These are phyloP conservation scores for Caloboletus firmus DNA, from an alignment of 1,284 basidiomycete species.

Conservation along the genomic window DNA sequence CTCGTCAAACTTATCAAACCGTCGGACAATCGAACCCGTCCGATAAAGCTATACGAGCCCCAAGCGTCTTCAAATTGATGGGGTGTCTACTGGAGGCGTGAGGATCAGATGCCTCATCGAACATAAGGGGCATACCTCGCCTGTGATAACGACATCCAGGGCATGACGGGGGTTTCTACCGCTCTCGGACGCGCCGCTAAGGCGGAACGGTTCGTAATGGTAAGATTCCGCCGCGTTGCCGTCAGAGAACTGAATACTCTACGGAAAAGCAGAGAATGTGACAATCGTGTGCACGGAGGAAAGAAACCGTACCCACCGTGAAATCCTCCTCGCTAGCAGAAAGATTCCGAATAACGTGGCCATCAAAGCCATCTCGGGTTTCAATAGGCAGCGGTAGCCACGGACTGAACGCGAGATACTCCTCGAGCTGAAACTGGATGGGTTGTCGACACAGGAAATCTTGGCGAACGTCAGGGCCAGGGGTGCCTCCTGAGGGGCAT, in stretches of 20 bases:
- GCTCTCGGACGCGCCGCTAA: conserved; percentile 28
- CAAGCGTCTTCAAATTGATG: conserved; percentile 33
- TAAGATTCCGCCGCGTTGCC: conserved; percentile 28
- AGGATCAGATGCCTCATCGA: conserved; percentile 21
- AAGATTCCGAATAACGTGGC: conserved; percentile 26
- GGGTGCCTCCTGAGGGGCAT: conserved; percentile 13
- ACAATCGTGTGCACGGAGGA: conserved; percentile 23
- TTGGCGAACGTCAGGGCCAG: conserved; percentile 12
- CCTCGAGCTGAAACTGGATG: conserved; percentile 36
- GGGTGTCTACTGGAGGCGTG: conserved; percentile 35
- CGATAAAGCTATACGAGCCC: conserved; percentile 43
- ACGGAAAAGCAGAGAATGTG: conserved; percentile 17
- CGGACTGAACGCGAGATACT: conserved; percentile 33
- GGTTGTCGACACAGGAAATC: conserved; percentile 38
- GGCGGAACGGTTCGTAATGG: conserved; percentile 36
- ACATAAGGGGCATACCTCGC: conserved; percentile 30
- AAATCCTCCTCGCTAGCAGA: conserved; percentile 25
- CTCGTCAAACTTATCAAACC: conserved; percentile 48
- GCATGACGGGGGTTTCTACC: conserved; percentile 31
- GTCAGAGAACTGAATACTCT: conserved; percentile 33
- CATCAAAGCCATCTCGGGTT: conserved; percentile 26
- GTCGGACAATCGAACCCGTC: conserved; percentile 51
- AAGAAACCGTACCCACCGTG: conserved; percentile 23
- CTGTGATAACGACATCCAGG: conserved; percentile 39
- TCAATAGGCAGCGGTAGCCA: conserved; percentile 34